phyloP scores from a whole-genome alignment of 2,329 filamentous ascomycete species.

The Fusarium globosum region DNA sequence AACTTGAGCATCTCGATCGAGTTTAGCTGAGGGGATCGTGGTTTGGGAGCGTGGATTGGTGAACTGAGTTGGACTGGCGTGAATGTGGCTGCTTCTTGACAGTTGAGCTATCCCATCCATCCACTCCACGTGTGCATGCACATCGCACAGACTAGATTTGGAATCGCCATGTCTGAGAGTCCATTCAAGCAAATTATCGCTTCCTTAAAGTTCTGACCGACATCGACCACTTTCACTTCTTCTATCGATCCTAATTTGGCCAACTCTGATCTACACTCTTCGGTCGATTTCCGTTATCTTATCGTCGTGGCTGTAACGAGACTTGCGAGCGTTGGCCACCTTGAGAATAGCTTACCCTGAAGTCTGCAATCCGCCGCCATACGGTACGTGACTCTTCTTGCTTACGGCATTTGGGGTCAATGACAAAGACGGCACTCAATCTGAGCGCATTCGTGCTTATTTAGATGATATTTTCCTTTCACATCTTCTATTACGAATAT shows the following conservation, averaged over 20 bases:
- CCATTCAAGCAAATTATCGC: background rate
- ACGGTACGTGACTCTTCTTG: background rate
- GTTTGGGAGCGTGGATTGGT: background rate
- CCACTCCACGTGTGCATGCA: background rate
- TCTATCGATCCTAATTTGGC: background rate
- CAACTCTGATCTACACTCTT: background rate
- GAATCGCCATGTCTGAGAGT: background rate
- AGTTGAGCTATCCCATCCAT: background rate
- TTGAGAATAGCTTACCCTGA: background rate
- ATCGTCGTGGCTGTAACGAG: background rate
- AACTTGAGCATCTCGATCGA: background rate
- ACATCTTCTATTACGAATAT: fast-evolving
- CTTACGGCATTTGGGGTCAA: fast-evolving
- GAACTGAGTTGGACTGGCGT: background rate
- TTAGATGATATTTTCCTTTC: background rate
- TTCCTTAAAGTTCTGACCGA: background rate
- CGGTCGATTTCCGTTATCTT: background rate
- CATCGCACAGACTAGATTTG: background rate
- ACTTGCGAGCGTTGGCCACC: background rate
- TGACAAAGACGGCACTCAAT: fast-evolving
- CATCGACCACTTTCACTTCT: background rate
- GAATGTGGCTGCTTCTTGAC: background rate
- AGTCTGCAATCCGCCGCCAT: background rate
- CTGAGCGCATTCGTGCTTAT: too few relatives aligned
- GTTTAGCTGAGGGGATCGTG: background rate